Evolutionary conservation across 768 basidiomycete species (phyloP).

Genomic region (Serendipita sp.): DNA sequence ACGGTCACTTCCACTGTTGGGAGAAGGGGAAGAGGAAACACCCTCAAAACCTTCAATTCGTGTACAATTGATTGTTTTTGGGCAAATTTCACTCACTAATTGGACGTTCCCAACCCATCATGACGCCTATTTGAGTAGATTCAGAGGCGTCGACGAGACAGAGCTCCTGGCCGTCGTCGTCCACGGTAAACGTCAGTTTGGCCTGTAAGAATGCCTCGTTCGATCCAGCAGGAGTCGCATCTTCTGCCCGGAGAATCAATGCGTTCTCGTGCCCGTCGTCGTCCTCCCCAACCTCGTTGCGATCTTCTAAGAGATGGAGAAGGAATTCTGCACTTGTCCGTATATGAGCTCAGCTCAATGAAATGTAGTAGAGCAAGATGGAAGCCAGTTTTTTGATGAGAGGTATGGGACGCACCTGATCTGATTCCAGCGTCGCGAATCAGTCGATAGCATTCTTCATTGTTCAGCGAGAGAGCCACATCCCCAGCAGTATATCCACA

Average conservation of each 20-base stretch:
- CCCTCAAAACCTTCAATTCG: background rate
- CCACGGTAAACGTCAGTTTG: constrained; percentile 47
- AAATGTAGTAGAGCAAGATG: constrained; percentile 7
- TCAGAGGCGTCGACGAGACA: constrained; percentile 47
- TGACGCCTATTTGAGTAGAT: constrained; percentile 79
- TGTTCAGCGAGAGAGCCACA: constrained; percentile 74
- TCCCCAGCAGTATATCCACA: constrained; percentile 76
- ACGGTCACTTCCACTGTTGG: constrained; percentile 63
- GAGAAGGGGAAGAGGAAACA: constrained; percentile 17
- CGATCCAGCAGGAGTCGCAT: constrained; percentile 43
- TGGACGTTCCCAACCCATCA: constrained; percentile 96
- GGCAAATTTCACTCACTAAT: constrained; percentile 41
- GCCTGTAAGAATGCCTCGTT: constrained; percentile 57
- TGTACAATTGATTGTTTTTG: background rate
- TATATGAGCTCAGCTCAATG: background rate
- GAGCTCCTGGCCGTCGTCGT: constrained; percentile 65
- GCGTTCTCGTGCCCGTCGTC: constrained; percentile 12
- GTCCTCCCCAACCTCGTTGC: constrained; percentile 9
- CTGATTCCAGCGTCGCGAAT: constrained; percentile 91
- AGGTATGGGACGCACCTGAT: constrained; percentile 31
- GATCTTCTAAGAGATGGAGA: constrained; percentile 35
- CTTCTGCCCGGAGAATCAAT: constrained; percentile 32
- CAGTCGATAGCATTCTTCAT: constrained; percentile 50
- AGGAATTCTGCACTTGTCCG: constrained; percentile 43
- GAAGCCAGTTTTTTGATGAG: constrained; percentile 21